Evolutionary conservation across 169 alveolate genomes (phyloP).

Genomic region (Theileria luwenshuni): DNA sequence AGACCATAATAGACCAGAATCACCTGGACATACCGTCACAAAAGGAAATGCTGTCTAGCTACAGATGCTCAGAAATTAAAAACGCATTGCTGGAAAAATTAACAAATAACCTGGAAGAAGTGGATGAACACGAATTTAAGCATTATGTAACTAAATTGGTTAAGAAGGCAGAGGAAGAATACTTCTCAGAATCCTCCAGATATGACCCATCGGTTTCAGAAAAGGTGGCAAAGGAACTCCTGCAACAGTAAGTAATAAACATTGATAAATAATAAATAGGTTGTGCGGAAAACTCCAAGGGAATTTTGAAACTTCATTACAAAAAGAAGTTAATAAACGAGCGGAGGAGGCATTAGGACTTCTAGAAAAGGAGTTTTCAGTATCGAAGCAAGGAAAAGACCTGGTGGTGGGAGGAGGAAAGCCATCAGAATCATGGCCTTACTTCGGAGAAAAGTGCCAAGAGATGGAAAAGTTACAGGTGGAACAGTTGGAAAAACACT

Average conservation of each 20-base stretch:
- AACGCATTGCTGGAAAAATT: conserved; percentile 61
- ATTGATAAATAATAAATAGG: conserved; percentile 15
- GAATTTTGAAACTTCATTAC: conserved; percentile 65
- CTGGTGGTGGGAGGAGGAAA: conserved; percentile 47
- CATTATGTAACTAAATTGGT: conserved; percentile 55
- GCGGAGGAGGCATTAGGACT: conserved; percentile 55
- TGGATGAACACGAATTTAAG: conserved; percentile 53
- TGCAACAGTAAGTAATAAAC: conserved; percentile 20
- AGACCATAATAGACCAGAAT: conserved; percentile 81
- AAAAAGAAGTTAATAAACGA: conserved; percentile 50
- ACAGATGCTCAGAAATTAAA: conserved; percentile 83
- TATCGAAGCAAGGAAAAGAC: conserved; percentile 52
- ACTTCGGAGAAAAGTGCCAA: conserved; percentile 32
- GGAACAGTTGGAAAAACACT: conserved; percentile 15
- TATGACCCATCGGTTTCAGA: conserved; percentile 65
- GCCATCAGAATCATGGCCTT: conserved; percentile 58
- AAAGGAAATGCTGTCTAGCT: conserved; percentile 84
- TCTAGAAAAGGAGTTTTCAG: conserved; percentile 61
- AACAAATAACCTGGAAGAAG: conserved; percentile 34
- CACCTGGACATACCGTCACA: conserved; percentile 85
- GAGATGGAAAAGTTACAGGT: conserved; percentile 15
- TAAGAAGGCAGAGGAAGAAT: conserved; percentile 58
- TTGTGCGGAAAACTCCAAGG: conserved; percentile 65
- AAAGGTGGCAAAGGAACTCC: conserved; percentile 60
- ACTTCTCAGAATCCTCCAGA: conserved; percentile 71